Base-by-base conservation (phyloP, 148 eudicot species). In the Pouteria glomerata region DNA sequence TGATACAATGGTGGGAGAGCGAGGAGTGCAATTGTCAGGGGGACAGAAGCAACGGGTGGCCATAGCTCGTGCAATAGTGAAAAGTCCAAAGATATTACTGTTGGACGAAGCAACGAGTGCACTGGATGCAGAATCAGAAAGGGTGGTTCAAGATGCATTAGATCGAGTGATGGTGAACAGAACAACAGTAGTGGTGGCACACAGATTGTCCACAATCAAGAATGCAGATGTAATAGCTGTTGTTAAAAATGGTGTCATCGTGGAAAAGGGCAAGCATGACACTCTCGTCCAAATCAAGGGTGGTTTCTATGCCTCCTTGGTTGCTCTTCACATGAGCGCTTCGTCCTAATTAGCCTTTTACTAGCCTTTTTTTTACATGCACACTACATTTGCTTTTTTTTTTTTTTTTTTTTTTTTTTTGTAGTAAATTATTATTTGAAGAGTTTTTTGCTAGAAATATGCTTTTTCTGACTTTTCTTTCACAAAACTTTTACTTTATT, bases 51-150 rank as follows among this genome's bases (percentile, higher is more conserved):
- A 90, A 57, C 74, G 96, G 18, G 87, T 90, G 37, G 96, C 92
- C 41, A 90, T 88, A 66, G 96, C 96, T 1, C 87, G 96, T 23
- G 96, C 92, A 26, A 88, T 88, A 56, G 82, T 90, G 58, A 90
- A 90, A 73, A 71, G 76, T 24, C 96, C 86, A 1, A 84, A 70
- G 68, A 83, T 90, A 79, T 83, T 90, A 0, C 67, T 90, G 3
- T 30, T 90, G 15, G 96, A 90, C 51, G 96, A 90, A 81, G 96
- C 96, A 2, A 90, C 96, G 11, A 90, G 92, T 65, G 96, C 96
- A 24, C 79, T 90, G 55, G 96, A 90, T 75, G 83, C 90, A 0
- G 90, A 90, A 51, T 90, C 85, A 4, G 96, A 90, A 73, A 85
- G 77, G 61, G 80, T 90, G 56, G 96, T 90, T 51, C 92, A 90